Evolutionary conservation across 345 rosid species (phyloP).

Genomic region (Noccaea bulbosa): DNA sequence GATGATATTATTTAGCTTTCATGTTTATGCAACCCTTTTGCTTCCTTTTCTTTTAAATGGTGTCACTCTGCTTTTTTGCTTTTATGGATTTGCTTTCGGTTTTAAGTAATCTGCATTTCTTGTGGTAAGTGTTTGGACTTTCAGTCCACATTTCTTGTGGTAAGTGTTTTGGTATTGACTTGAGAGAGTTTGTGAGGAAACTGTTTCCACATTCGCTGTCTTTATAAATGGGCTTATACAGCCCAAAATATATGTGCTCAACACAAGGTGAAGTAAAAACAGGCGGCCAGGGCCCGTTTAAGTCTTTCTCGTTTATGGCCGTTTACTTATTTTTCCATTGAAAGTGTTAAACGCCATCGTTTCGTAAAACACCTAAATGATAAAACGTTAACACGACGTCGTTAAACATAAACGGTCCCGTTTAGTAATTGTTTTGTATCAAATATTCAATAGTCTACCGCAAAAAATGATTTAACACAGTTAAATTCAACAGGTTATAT

Average conservation of each 20-base stretch:
- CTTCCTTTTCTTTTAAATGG: background rate
- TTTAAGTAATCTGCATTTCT: background rate
- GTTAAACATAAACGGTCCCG: no score
- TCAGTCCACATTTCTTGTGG: slow-evolving; percentile 1
- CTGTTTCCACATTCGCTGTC: background rate
- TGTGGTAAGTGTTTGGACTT: background rate
- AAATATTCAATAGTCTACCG: no score
- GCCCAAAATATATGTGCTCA: background rate
- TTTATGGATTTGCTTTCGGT: slow-evolving; percentile 22
- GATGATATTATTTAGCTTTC: slow-evolving; percentile 24
- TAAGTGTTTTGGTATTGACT: slow-evolving; percentile 6
- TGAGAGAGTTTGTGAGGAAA: background rate
- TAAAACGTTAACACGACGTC: no score
- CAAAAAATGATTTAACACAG: no score
- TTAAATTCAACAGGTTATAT: no score
- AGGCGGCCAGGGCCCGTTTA: no score
- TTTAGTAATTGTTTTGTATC: no score
- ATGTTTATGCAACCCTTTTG: slow-evolving; percentile 27
- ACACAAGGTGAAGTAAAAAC: background rate
- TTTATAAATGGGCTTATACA: background rate
- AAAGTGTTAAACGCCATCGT: no score
- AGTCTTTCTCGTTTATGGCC: no score
- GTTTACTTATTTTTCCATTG: no score
- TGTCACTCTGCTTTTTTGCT: slow-evolving; percentile 30
- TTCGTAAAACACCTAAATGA: no score